Conservation (phyloP, 2,329 filamentous ascomycete species). For the Stagonosporopsis tanaceti region DNA sequence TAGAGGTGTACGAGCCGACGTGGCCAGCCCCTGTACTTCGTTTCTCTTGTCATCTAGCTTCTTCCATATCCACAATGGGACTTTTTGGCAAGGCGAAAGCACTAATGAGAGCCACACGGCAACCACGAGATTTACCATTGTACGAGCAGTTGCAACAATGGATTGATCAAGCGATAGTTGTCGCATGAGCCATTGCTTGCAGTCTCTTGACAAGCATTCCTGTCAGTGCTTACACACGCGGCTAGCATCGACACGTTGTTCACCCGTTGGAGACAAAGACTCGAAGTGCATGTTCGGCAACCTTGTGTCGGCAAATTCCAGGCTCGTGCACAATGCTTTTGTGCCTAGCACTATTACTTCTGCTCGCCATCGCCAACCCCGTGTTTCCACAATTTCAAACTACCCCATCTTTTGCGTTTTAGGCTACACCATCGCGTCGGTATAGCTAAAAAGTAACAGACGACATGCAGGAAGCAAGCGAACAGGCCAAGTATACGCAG, state of each 20-base stretch:
- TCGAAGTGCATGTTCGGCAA: background rate
- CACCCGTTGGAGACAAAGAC: slow-evolving; percentile 8
- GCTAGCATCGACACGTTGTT: slow-evolving; percentile 3
- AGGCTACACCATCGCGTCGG: background rate
- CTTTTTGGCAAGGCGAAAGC: slow-evolving; percentile 2
- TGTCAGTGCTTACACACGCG: background rate
- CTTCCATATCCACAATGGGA: slow-evolving; percentile 7
- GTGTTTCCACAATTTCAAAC: background rate
- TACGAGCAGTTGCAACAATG: slow-evolving; percentile 1
- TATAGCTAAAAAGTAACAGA: slow-evolving; percentile 6
- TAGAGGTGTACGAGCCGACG: too few species aligned
- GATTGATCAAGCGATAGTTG: background rate
- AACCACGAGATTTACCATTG: slow-evolving; percentile 9
- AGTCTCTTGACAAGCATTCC: background rate
- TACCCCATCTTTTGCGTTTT: slow-evolving; percentile 4
- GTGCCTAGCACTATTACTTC: background rate
- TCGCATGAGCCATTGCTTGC: slow-evolving; percentile 6
- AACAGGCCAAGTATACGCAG: background rate
- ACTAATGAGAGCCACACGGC: slow-evolving; percentile 14
- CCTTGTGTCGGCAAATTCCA: background rate
- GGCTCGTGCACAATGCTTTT: slow-evolving; percentile 9
- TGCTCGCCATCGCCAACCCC: slow-evolving; percentile 7
- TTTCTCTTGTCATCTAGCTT: slow-evolving; percentile 11
- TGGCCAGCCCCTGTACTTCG: background rate
- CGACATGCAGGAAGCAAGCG: slow-evolving; percentile 5